Evolutionary conservation across 768 basidiomycete genomes (phyloP), one percentile per base, ranked within the genome.

Genomic region (Suillus luteus): DNA sequence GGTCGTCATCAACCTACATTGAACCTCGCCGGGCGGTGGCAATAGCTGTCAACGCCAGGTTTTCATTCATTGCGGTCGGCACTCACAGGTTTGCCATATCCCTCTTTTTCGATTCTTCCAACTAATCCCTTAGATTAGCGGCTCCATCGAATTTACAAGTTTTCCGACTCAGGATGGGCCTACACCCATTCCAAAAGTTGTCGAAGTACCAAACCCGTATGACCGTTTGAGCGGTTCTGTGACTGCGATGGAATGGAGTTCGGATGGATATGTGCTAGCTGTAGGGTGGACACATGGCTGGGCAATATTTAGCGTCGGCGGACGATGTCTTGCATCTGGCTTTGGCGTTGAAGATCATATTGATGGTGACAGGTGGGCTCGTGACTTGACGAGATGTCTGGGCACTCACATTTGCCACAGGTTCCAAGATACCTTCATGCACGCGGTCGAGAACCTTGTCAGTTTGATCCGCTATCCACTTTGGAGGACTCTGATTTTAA

Each of bases 241-340:
- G 5, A 84, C 75, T 64, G 74, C 85, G 12, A 81, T 96, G 74
- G 87, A 94, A 68, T 98, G 96, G 96, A 96, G 92, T 59, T 92
- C 92, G 0, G 97, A 99, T 75, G 96, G 96, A 2, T 95, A 95
- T 76, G 93, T 93, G 7, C 80, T 99, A 12, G 96, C 95, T 40
- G 94, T 95, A 2, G 96, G 94, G 0, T 97, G 94, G 91, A 83
- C 87, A 65, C 76, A 84, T 60, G 96, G 94, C 8, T 99, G 95
- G 95, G 92, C 88, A 3, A 83, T 96, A 6, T 92, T 95, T 78
- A 95, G 90, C 71, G 88, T 95, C 12, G 91, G 92, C 14, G 96
- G 96, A 7, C 83, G 94, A 60, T 92, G 95, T 70, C 81, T 93
- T 35, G 90, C 90, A 1, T 93, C 87, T 77, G 86, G 86, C 11